Conservation (phyloP, 345 rosid species). For the Cardamine resedifolia region DNA sequence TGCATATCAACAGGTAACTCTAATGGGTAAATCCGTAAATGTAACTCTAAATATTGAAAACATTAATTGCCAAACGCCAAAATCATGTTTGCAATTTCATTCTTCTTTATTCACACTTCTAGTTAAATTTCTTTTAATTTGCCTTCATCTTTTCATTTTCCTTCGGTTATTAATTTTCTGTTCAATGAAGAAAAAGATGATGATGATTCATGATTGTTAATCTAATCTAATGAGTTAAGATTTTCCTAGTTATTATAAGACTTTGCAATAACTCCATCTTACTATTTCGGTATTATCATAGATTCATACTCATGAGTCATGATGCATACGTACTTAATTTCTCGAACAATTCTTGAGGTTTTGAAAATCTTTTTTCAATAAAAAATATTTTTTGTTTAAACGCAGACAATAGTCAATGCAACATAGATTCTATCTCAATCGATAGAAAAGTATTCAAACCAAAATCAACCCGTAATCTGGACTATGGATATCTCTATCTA, state of each 20-base stretch:
- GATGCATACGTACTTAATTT: background rate
- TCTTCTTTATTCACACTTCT: conserved; percentile 18
- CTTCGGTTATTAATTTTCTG: conserved; percentile 12
- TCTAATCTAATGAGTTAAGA: background rate
- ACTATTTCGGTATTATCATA: background rate
- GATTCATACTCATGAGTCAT: conserved; percentile 4
- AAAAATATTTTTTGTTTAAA: background rate
- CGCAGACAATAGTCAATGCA: background rate
- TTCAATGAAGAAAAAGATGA: conserved; percentile 10
- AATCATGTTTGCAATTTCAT: conserved; percentile 22
- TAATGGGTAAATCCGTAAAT: conserved; percentile 34
- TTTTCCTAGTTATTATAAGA: background rate
- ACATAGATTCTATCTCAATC: background rate
- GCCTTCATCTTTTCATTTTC: conserved; percentile 25
- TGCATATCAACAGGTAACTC: conserved; percentile 24
- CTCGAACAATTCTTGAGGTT: background rate
- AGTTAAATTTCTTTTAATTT: background rate
- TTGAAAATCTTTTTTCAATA: background rate
- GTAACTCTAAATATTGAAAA: background rate
- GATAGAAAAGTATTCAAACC: conserved; percentile 16
- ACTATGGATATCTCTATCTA: background rate
- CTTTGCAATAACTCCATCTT: conserved; percentile 6
- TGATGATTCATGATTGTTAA: conserved; percentile 17
- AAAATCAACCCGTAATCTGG: conserved; percentile 16
- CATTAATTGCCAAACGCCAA: conserved; percentile 4